Evolutionary conservation across 1,139 yeast genomes (phyloP), one percentile per base, ranked within the genome.

Genomic region (Yueomyces sp.): DNA sequence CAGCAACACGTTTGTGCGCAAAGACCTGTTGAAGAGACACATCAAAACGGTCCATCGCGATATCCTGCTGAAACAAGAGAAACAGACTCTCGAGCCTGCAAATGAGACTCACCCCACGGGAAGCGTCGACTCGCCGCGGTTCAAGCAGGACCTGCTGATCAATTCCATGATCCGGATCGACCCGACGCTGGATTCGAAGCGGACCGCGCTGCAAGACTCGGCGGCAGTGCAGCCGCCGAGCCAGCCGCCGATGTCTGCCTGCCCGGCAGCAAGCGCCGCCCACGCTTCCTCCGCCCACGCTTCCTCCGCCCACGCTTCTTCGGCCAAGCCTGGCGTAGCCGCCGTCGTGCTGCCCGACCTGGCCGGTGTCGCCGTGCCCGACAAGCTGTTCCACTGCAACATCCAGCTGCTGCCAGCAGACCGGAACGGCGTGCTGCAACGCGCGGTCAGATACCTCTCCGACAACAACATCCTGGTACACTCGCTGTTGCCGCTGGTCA

Each of bases 11-110:
- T 83, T 83, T 66, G 94, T 83, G 1, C 67, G 94, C 50, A 63
- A 91, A 52, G 94, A 83, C 56, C 65, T 83, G 44, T 67, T 83
- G 38, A 83, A 82, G 52, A 68, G 94, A 41, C 94, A 83, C 57
- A 76, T 84, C 49, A 66, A 91, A 43, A 83, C 91, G 0, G 93
- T 83, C 6, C 94, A 83, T 60, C 35, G 35, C n/a, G 35, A 11
- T 33, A 9, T 9, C 5, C n/a, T 33, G n/a, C n/a, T 33, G 7
- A 11, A 30, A 30, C 32, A 30, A 7, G 32, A 11, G 7, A 7
- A 30, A 30, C 9, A 30, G 7, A 19, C 19, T 19, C 19, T 19
- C 19, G 19, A 19, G 19, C 19, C 19, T 19, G 19, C 19, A 19
- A 19, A 19, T 19, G 19, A 19, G 19, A 19, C 19, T 19, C 19